Evolutionary conservation across 2,329 filamentous ascomycete genomes (phyloP).

Genomic region (Alternaria panax): DNA sequence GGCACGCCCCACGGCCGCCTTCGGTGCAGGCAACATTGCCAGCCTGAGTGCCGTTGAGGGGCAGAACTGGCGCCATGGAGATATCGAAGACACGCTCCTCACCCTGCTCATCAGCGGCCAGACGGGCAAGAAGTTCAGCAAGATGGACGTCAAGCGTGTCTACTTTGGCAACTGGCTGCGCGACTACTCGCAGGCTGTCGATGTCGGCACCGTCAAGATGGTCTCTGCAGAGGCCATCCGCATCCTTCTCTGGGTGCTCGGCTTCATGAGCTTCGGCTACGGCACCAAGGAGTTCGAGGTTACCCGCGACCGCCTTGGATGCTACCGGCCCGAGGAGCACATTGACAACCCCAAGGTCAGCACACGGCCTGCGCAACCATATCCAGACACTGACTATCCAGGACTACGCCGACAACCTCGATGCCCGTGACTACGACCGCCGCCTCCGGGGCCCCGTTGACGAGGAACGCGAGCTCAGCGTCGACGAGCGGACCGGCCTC

Average conservation of each 20-base stretch:
- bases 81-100: constrained; percentile 91
- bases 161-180: constrained; percentile 97
- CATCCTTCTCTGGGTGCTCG: constrained; percentile 85
- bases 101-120: constrained; percentile 71
- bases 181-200: constrained; percentile 93
- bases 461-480: constrained; percentile 76
- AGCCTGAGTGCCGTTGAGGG: constrained; percentile 81
- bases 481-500: constrained; percentile 72
- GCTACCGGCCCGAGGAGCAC: constrained; percentile 75
- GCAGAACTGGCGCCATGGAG: constrained; percentile 72
- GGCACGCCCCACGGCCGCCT: constrained; percentile 74
- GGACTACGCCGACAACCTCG: constrained; percentile 87
- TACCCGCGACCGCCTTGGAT: constrained; percentile 77
- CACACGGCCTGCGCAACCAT: neutral
- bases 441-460: constrained; percentile 84
- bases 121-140: constrained; percentile 82
- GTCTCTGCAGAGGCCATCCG: constrained; percentile 91
- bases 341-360: constrained; percentile 73
- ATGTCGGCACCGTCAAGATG: constrained; percentile 89
- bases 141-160: constrained; percentile 84
- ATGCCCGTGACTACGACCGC: constrained; percentile 81
- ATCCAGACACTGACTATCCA: constrained; percentile 18
- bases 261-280: constrained; percentile 87
- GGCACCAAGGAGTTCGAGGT: constrained; percentile 87
- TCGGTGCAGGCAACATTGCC: constrained; percentile 89